Conservation (phyloP, 2,329 filamentous ascomycete species). For the Sarocladium strictum region DNA sequence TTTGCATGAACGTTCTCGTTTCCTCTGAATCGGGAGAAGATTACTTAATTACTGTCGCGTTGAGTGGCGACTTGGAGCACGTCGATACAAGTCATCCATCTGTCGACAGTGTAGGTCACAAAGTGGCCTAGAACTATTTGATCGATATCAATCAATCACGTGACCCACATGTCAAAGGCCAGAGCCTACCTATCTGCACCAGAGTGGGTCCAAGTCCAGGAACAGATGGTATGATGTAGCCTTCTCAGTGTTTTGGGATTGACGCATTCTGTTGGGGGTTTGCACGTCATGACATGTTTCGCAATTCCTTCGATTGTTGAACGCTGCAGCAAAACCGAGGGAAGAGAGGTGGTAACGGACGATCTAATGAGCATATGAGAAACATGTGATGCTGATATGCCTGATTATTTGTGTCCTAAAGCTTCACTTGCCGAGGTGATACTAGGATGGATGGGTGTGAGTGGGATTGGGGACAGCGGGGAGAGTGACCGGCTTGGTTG, state of each 20-base stretch:
- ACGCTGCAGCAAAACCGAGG: not conserved
- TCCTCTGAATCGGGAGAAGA: too few relatives aligned
- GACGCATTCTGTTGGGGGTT: not conserved
- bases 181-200: too few relatives aligned
- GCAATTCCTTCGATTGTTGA: not conserved
- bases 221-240: not conserved
- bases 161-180: not conserved
- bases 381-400: not conserved
- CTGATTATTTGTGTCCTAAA: not conserved
- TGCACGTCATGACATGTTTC: not conserved
- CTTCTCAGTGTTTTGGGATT: not conserved
- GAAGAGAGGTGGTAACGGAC: not conserved
- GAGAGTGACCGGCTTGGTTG: not conserved
- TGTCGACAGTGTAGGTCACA: too few relatives aligned
- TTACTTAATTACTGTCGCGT: too few relatives aligned
- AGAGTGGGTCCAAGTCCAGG: not conserved
- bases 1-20: too few relatives aligned
- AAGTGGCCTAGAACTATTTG: not conserved
- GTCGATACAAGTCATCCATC: too few relatives aligned
- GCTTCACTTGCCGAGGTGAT: not conserved
- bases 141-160: too few relatives aligned
- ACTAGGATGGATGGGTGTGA: not conserved
- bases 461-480: not conserved
- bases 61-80: too few relatives aligned
- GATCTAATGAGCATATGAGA: not conserved